Evolutionary conservation across 805 yeast species (phyloP).

Genomic region (Wickerhamiella siamensis): DNA sequence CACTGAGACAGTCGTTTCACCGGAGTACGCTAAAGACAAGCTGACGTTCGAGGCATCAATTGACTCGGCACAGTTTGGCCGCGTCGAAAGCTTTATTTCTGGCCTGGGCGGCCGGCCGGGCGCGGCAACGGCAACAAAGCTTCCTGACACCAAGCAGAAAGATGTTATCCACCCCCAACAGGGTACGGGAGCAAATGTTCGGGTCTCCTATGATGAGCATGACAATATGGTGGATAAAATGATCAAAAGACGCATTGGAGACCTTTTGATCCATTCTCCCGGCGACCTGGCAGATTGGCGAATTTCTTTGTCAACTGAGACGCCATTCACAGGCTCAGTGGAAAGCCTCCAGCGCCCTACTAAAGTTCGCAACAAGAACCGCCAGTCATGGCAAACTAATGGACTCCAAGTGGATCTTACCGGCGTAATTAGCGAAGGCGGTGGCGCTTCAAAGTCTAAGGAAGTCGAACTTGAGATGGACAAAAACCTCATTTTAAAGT

Average conservation of each 20-base stretch:
- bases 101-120: conserved; percentile 14
- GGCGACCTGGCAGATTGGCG: conserved; percentile 65
- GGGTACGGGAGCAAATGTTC: conserved; percentile 10
- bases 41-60: conserved; percentile 22
- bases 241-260: conserved; percentile 60
- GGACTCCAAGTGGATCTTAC: conserved; percentile 28
- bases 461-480: conserved; percentile 44
- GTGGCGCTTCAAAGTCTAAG: conserved; percentile 12
- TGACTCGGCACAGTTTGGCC: conserved; percentile 13
- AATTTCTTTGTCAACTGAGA: conserved; percentile 60
- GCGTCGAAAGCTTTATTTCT: conserved; percentile 9
- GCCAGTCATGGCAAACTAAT: conserved; percentile 59
- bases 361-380: conserved; percentile 51
- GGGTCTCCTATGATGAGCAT: conserved; percentile 20
- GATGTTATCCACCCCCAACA: conserved; percentile 12
- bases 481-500: conserved; percentile 28
- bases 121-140: conserved; percentile 8
- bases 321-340: conserved; percentile 44
- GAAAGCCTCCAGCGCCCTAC: conserved; percentile 26
- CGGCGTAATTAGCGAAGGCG: conserved; percentile 17
- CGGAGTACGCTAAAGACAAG: conserved; percentile 17
- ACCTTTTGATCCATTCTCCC: conserved; percentile 58
- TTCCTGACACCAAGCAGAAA: conserved; percentile 7
- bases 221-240: conserved; percentile 40
- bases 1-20: conserved; percentile 23